phyloP scores from a whole-genome alignment of 257 asterid species.

The Eustoma russellianum region DNA sequence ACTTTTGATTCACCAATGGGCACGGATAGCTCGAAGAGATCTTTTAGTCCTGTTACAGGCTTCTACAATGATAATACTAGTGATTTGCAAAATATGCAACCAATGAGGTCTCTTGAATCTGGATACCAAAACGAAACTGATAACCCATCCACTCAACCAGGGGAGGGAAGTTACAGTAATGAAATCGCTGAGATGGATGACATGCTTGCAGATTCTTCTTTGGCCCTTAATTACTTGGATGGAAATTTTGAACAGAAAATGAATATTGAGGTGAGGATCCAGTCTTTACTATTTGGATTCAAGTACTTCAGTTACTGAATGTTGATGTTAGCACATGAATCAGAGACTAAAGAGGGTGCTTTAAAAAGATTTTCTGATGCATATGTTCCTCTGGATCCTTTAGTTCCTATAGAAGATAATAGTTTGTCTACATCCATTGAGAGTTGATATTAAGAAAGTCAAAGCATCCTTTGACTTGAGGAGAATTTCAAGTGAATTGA shows the following conservation, averaged over 20 bases:
- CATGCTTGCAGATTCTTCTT: slow-evolving; percentile 24
- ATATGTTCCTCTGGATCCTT: too few species aligned
- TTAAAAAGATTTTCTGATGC: too few species aligned
- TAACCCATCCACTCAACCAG: slow-evolving; percentile 48
- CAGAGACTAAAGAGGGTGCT: too few species aligned
- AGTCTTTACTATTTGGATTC: not conserved
- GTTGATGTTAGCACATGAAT: too few species aligned
- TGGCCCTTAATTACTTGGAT: slow-evolving; percentile 14
- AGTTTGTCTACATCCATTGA: too few species aligned
- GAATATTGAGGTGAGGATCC: slow-evolving; percentile 46
- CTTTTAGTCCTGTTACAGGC: slow-evolving; percentile 29
- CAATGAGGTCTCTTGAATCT: slow-evolving; percentile 25
- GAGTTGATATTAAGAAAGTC: too few species aligned
- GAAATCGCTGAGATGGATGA: slow-evolving; percentile 26
- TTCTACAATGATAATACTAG: slow-evolving; percentile 17
- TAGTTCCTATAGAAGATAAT: too few species aligned
- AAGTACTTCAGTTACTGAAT: too few species aligned
- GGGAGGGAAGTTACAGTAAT: slow-evolving; percentile 39
- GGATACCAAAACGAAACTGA: slow-evolving; percentile 41
- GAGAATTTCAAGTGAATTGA: too few species aligned
- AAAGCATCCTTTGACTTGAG: too few species aligned
- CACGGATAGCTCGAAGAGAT: slow-evolving; percentile 29
- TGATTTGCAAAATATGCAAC: slow-evolving; percentile 30
- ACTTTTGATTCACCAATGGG: slow-evolving; percentile 58
- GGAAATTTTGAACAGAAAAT: slow-evolving; percentile 26